A percentile compares a stretch with the other conserved stretches of the same genome.
These are phyloP conservation scores for Phialophora verrucosa DNA, from an alignment of 2,329 filamentous ascomycete species.

Conservation along the genomic window DNA sequence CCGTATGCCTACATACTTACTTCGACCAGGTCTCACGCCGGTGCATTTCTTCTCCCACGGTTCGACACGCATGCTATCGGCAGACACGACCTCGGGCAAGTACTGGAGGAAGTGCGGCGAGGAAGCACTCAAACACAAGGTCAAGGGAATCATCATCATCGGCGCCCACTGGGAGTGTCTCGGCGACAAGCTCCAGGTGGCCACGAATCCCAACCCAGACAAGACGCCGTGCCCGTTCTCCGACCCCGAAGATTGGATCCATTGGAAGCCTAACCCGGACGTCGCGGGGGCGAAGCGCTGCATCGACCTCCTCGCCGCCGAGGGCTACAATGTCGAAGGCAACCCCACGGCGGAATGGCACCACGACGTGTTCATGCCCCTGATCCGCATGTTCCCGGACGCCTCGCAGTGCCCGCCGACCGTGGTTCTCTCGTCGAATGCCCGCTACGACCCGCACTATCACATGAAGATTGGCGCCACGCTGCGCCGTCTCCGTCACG, in stretches of 20 bases:
- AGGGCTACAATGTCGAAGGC: conserved; percentile 60
- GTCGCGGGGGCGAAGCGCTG: conserved; percentile 58
- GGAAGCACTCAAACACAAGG: conserved; percentile 62
- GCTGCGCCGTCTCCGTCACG: conserved; percentile 60
- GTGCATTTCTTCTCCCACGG: no score
- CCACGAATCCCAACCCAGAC: conserved; percentile 63
- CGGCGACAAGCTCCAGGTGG: conserved; percentile 63
- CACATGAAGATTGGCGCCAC: conserved; percentile 63
- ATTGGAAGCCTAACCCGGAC: conserved; percentile 67
- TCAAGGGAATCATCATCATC: conserved; percentile 71
- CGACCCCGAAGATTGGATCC: conserved; percentile 66
- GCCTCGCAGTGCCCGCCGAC: conserved; percentile 63
- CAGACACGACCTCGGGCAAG: no score
- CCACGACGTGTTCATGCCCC: conserved; percentile 71
- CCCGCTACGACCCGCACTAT: conserved; percentile 61
- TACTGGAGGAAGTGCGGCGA: conserved; percentile 52
- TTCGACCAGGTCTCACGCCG: no score
- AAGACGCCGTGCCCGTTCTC: conserved; percentile 72
- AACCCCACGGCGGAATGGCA: conserved; percentile 71
- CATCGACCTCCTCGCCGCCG: conserved; percentile 55
- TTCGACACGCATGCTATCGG: no score
- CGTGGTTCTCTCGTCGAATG: conserved; percentile 62
- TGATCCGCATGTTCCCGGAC: conserved; percentile 71
- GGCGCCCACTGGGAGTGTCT: conserved; percentile 69
- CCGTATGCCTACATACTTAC: no score